phyloP scores from a whole-genome alignment of 2,329 filamentous ascomycete genomes.

The Fusarium sp. region DNA sequence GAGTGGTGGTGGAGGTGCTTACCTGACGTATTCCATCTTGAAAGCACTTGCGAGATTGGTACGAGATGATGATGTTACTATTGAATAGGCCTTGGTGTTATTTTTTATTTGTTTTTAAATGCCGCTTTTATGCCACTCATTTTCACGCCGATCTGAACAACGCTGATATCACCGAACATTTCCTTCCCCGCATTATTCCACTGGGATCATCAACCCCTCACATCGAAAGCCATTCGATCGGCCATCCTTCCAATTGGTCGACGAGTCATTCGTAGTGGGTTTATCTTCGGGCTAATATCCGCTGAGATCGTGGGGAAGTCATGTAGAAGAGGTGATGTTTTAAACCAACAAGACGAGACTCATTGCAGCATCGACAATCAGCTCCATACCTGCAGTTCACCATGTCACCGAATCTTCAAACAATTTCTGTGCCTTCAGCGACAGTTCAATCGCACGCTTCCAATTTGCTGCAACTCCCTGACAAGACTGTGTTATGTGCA shows the following conservation, averaged over 20 bases:
- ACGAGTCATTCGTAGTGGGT: fast-evolving
- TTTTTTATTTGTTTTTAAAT: background rate
- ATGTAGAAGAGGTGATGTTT: background rate
- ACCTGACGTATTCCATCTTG: conserved; percentile 36
- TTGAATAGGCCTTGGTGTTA: fast-evolving
- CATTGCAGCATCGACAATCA: background rate
- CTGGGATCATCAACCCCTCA: background rate
- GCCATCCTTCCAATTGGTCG: conserved; percentile 23
- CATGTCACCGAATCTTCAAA: conserved; percentile 18
- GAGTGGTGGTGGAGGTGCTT: fast-evolving
- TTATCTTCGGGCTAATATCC: background rate
- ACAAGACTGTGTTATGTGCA: conserved; percentile 52
- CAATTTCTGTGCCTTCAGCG: conserved; percentile 45
- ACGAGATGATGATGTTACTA: background rate
- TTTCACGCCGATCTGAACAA: background rate
- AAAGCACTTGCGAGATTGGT: too few species aligned
- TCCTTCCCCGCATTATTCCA: conserved; percentile 13
- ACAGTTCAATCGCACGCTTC: conserved; percentile 56
- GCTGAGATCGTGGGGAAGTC: conserved; percentile 3
- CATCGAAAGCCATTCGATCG: background rate
- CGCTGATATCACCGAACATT: conserved; percentile 18
- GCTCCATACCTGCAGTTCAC: fast-evolving
- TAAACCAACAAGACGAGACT: background rate
- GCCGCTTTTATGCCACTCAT: background rate
- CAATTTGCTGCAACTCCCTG: conserved; percentile 51